Evolutionary conservation across 2,329 filamentous ascomycete genomes (phyloP).

Genomic region (Trematosphaeria pertusa): DNA sequence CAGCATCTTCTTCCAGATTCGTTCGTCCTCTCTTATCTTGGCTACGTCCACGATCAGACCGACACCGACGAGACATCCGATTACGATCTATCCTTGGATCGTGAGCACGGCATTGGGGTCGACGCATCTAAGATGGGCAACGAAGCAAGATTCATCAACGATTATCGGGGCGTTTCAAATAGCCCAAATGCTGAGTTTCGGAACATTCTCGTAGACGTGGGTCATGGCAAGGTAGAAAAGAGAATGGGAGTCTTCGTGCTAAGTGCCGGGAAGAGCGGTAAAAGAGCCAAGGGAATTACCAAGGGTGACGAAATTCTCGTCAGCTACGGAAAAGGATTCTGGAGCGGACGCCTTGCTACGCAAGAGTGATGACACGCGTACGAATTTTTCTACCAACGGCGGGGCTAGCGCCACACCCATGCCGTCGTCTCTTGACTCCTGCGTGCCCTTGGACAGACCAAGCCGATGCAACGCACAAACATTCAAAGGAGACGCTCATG

Average conservation of each 20-base stretch:
- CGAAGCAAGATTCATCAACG: conserved; percentile 61
- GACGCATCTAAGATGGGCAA: conserved; percentile 59
- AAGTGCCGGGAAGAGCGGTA: conserved; percentile 56
- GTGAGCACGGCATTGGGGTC: conserved; percentile 56
- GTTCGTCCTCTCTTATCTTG: conserved; percentile 59
- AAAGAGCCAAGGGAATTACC: conserved; percentile 54
- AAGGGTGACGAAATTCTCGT: conserved; percentile 60
- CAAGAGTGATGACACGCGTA: not conserved
- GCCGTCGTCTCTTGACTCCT: no score
- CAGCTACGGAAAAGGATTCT: conserved; percentile 62
- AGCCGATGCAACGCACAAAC: no score
- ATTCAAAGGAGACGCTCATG: no score
- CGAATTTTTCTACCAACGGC: no score
- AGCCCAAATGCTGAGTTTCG: conserved; percentile 54
- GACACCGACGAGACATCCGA: conserved; percentile 53
- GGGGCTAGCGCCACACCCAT: no score
- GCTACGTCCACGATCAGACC: conserved; percentile 54
- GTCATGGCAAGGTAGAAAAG: conserved; percentile 51
- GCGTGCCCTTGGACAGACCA: no score
- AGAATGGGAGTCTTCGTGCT: conserved; percentile 60
- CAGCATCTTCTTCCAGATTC: conserved; percentile 52
- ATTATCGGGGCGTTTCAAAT: conserved; percentile 57
- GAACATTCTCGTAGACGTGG: conserved; percentile 48
- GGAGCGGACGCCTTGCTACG: conserved; percentile 45
- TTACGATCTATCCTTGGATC: conserved; percentile 61